Conservation (phyloP, 192 early-diverging fungal genomes). For the Dissophora ornata region DNA sequence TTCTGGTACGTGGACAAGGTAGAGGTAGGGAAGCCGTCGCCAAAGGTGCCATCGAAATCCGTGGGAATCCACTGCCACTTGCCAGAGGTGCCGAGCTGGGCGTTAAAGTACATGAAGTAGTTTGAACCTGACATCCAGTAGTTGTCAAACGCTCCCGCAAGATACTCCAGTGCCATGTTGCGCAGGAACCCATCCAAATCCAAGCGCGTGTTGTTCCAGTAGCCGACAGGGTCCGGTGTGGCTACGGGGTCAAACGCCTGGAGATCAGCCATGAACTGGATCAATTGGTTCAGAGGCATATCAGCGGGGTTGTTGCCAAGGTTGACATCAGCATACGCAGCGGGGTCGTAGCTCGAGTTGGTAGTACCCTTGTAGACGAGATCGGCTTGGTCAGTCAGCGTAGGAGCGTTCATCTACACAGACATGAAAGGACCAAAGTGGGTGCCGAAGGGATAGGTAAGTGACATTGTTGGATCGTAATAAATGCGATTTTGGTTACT, state of each 20-base stretch:
- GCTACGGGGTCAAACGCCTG: conserved; percentile 20
- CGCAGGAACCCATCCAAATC: conserved; percentile 52
- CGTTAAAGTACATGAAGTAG: conserved; percentile 47
- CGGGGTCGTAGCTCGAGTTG: conserved; percentile 27
- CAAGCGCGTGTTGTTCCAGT: conserved; percentile 42
- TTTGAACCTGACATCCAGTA: conserved; percentile 45
- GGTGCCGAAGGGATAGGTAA: too few species aligned
- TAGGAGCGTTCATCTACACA: conserved; percentile 45
- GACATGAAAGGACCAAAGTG: too few species aligned
- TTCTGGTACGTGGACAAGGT: conserved; percentile 19
- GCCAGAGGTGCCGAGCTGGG: conserved; percentile 14
- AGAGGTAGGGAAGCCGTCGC: conserved; percentile 36
- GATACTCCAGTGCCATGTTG: conserved; percentile 55
- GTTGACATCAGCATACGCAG: conserved; percentile 30
- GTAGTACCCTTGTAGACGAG: conserved; percentile 37
- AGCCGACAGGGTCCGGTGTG: conserved; percentile 7
- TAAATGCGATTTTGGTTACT: background rate
- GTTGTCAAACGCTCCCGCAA: conserved; percentile 50
- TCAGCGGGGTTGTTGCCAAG: conserved; percentile 22
- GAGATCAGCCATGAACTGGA: conserved; percentile 50
- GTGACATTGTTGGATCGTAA: too few species aligned
- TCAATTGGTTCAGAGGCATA: conserved; percentile 22
- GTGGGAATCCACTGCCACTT: conserved; percentile 52
- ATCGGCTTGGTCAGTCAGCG: conserved; percentile 24
- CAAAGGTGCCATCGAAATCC: conserved; percentile 60